Evolutionary conservation across 1,284 basidiomycete genomes (phyloP).

Genomic region (Phellinidium pouzarii): DNA sequence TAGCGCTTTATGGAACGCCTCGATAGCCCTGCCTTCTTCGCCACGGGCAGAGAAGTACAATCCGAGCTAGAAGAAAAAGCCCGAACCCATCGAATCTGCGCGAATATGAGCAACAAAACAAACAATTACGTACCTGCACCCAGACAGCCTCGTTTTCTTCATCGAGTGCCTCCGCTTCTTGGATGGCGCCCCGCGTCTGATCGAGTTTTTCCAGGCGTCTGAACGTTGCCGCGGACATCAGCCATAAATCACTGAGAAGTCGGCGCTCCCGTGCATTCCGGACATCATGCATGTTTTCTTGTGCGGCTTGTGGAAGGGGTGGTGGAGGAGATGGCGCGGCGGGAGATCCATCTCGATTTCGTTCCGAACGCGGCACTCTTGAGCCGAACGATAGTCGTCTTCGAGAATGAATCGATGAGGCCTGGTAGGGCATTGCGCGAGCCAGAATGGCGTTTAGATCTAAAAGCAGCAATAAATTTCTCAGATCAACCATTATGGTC

Average conservation of each 20-base stretch:
- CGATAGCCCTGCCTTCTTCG: slow-evolving; percentile 55
- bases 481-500: not conserved
- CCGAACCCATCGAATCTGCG: not conserved
- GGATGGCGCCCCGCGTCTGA: slow-evolving; percentile 85
- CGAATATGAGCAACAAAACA: not conserved
- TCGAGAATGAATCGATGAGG: slow-evolving; percentile 82
- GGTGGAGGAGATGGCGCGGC: slow-evolving; percentile 27
- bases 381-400: slow-evolving; percentile 39
- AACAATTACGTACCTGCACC: slow-evolving; percentile 66
- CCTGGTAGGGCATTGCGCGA: slow-evolving; percentile 59
- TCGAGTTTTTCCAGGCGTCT: slow-evolving; percentile 84
- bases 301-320: slow-evolving; percentile 25
- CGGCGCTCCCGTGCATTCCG: slow-evolving; percentile 59
- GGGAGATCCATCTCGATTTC: slow-evolving; percentile 34
- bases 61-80: slow-evolving; percentile 49
- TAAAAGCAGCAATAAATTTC: slow-evolving; percentile 23
- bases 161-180: slow-evolving; percentile 90
- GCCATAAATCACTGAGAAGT: slow-evolving; percentile 83
- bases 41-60: slow-evolving; percentile 62
- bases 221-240: slow-evolving; percentile 92
- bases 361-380: slow-evolving; percentile 4
- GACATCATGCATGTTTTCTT: slow-evolving; percentile 31
- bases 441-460: slow-evolving; percentile 60
- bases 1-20: slow-evolving; percentile 78
- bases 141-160: slow-evolving; percentile 86